Evolutionary conservation across 2,329 filamentous ascomycete species (phyloP).

Genomic region (Anthostomella pinea): DNA sequence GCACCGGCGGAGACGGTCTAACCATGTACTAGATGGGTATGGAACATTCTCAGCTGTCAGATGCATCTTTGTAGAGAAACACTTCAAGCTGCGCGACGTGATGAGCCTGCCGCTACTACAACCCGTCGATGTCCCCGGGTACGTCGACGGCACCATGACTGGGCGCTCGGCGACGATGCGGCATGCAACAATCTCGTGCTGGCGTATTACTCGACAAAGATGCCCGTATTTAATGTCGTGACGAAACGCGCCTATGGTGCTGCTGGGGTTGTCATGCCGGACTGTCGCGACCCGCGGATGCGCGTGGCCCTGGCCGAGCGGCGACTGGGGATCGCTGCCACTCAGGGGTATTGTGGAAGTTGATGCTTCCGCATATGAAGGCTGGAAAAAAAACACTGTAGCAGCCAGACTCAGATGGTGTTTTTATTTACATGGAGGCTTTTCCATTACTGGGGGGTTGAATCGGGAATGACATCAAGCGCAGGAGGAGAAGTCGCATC

Average conservation of each 20-base stretch:
- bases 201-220: conserved; percentile 15
- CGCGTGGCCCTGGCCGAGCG: conserved; percentile 17
- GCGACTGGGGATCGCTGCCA: conserved; percentile 16
- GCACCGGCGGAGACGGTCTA: too few relatives aligned
- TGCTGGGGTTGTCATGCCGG: conserved; percentile 13
- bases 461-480: too few relatives aligned
- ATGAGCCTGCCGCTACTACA: conserved; percentile 16
- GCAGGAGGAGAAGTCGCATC: too few relatives aligned
- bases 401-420: too few relatives aligned
- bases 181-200: conserved; percentile 13
- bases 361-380: too few relatives aligned
- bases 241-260: conserved; percentile 14
- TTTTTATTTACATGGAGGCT: too few relatives aligned
- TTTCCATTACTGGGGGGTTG: too few relatives aligned
- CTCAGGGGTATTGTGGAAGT: conserved; percentile 16
- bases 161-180: conserved; percentile 16
- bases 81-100: conserved; percentile 14
- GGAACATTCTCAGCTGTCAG: too few relatives aligned
- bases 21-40: too few relatives aligned
- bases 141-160: conserved; percentile 14
- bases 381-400: too few relatives aligned
- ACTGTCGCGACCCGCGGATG: conserved; percentile 16
- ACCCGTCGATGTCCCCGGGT: conserved; percentile 15
- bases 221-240: conserved; percentile 14
- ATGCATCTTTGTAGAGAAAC: too few relatives aligned